phyloP scores from a whole-genome alignment of 2,329 filamentous ascomycete species.

The Zymoseptoria pseudotritici region DNA sequence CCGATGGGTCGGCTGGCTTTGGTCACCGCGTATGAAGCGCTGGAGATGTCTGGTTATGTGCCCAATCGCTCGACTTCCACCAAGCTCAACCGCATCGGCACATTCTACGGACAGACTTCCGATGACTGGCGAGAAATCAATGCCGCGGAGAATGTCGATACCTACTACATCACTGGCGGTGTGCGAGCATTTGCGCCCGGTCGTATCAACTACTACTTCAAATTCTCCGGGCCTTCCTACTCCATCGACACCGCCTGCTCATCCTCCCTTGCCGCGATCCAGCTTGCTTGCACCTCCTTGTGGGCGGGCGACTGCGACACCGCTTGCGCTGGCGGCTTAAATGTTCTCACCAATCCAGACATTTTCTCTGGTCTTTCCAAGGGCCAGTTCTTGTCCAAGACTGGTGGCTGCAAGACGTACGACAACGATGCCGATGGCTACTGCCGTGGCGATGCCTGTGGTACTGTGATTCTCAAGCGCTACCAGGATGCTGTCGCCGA shows the following conservation, averaged over 20 bases:
- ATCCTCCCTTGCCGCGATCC: conserved; percentile 64
- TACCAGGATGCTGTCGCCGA: conserved; percentile 71
- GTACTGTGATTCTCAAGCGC: conserved; percentile 68
- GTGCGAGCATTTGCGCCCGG: conserved; percentile 55
- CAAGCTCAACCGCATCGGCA: conserved; percentile 57
- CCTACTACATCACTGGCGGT: conserved; percentile 59
- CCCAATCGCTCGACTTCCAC: conserved; percentile 64
- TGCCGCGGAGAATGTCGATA: conserved; percentile 62
- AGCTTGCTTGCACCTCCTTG: conserved; percentile 64
- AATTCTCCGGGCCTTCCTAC: conserved; percentile 65
- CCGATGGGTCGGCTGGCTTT: conserved; percentile 73
- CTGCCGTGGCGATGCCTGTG: conserved; percentile 70
- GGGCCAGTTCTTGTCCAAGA: conserved; percentile 71
- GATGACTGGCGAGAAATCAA: conserved; percentile 75
- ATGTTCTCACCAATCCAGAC: conserved; percentile 72
- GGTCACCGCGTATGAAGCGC: conserved; percentile 69
- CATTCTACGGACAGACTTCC: conserved; percentile 67
- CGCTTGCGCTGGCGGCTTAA: conserved; percentile 70
- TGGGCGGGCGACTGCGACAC: conserved; percentile 74
- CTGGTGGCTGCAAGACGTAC: conserved; percentile 70
- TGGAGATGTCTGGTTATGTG: conserved; percentile 74
- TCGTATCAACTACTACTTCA: conserved; percentile 69
- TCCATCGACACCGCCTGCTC: conserved; percentile 74
- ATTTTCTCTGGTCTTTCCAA: conserved; percentile 69
- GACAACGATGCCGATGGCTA: conserved; percentile 76